Evolutionary conservation across 1,284 basidiomycete species (phyloP).

Genomic region (Agaricales sp.): DNA sequence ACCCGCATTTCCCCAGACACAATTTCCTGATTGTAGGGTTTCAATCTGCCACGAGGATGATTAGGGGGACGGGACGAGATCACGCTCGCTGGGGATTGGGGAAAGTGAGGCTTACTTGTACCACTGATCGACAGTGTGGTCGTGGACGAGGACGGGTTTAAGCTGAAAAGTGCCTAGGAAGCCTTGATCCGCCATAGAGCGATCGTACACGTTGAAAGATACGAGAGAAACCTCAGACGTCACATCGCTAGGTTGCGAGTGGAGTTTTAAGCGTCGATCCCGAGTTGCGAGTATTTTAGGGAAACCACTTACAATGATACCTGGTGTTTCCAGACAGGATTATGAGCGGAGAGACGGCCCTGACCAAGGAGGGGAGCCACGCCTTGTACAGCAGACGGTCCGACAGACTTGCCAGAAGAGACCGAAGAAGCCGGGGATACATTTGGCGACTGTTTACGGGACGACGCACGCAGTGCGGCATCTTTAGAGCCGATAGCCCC

Average conservation of each 20-base stretch:
- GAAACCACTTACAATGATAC: constrained; percentile 78
- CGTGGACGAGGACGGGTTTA: constrained; percentile 82
- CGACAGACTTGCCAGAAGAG: constrained; percentile 17
- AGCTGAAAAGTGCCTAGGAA: constrained; percentile 92
- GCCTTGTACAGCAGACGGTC: constrained; percentile 20
- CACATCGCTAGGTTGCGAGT: constrained; percentile 63
- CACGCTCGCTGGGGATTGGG: constrained; percentile 2
- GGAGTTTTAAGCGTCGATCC: no score
- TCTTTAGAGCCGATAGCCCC: constrained; percentile 57
- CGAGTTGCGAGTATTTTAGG: constrained; percentile 9
- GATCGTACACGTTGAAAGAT: constrained; percentile 91
- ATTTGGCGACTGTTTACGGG: constrained; percentile 23
- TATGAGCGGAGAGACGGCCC: constrained; percentile 55
- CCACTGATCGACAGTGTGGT: constrained; percentile 97
- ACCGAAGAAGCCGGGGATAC: constrained; percentile 27
- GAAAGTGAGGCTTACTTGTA: constrained; percentile 57
- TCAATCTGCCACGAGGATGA: constrained; percentile 41
- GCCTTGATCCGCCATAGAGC: constrained; percentile 69
- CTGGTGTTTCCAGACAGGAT: constrained; percentile 98
- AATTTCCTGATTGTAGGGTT: constrained; percentile 68
- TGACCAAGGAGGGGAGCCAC: constrained; percentile 44
- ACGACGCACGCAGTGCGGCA: constrained; percentile 13
- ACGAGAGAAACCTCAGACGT: constrained; percentile 85
- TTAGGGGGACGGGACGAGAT: constrained; percentile 1
- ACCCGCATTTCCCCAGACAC: constrained; percentile 92